phyloP scores from a whole-genome alignment of 768 basidiomycete species.

The Kwoniella heveanensis region DNA sequence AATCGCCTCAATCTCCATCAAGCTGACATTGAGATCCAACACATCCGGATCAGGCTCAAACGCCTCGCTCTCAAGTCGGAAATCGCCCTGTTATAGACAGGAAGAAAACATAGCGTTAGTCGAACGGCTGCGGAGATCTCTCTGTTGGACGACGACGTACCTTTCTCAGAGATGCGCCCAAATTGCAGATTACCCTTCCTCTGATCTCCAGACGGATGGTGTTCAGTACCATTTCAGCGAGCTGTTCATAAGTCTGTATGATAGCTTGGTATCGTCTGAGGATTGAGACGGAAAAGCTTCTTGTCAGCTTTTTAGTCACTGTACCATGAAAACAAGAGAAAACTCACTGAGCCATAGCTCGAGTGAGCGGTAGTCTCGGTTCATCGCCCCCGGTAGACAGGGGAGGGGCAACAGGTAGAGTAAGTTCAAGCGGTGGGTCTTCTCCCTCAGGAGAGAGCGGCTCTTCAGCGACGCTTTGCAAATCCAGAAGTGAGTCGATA shows the following conservation, averaged over 20 bases:
- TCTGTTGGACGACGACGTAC: conserved; percentile 60
- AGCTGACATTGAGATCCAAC: conserved; percentile 77
- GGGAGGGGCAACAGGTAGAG: conserved; percentile 7
- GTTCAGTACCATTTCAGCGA: conserved; percentile 81
- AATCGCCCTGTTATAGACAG: conserved; percentile 68
- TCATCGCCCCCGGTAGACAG: conserved; percentile 54
- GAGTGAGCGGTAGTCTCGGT: conserved; percentile 74
- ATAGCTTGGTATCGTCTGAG: conserved; percentile 90
- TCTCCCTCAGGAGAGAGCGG: conserved; percentile 28
- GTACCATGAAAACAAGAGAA: background rate
- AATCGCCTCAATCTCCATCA: conserved; percentile 74
- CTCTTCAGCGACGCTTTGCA: conserved; percentile 69
- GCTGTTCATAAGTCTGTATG: conserved; percentile 83
- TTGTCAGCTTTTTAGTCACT: background rate
- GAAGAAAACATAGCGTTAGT: background rate
- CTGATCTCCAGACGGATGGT: conserved; percentile 86
- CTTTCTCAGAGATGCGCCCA: conserved; percentile 75
- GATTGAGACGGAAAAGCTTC: background rate
- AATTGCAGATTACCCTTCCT: conserved; percentile 76
- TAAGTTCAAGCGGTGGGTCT: background rate
- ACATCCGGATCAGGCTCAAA: conserved; percentile 90
- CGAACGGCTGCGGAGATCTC: background rate
- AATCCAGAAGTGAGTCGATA: conserved; percentile 66
- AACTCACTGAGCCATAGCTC: conserved; percentile 83
- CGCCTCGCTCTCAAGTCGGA: conserved; percentile 76